phyloP scores from a whole-genome alignment of 768 basidiomycete species.

The Fistulinella prunicolor region DNA sequence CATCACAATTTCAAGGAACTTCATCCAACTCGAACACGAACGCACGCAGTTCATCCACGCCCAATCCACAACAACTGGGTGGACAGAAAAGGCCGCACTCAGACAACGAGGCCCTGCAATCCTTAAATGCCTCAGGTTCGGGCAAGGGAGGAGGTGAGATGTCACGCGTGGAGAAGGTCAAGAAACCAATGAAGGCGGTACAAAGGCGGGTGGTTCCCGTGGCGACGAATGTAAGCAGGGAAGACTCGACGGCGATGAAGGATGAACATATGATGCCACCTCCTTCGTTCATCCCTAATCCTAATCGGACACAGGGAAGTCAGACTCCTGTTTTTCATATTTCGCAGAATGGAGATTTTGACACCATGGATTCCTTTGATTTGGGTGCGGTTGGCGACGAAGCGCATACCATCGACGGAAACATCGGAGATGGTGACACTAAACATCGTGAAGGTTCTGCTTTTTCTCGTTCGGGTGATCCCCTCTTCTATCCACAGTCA shows the following conservation, averaged over 20 bases:
- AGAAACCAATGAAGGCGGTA: slow-evolving; percentile 38
- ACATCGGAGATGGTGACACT: slow-evolving; percentile 1
- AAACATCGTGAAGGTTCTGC: not conserved
- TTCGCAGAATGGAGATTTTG: slow-evolving; percentile 19
- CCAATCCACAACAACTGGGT: slow-evolving; percentile 6
- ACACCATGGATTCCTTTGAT: slow-evolving; percentile 9
- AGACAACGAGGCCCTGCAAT: slow-evolving; percentile 24
- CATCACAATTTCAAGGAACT: slow-evolving; percentile 53
- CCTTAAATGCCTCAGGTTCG: slow-evolving; percentile 27
- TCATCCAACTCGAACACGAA: slow-evolving; percentile 16
- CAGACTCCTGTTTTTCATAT: slow-evolving; percentile 9
- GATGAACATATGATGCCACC: slow-evolving; percentile 41
- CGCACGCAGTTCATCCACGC: slow-evolving; percentile 17
- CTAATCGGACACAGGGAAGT: slow-evolving; percentile 11
- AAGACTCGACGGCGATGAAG: slow-evolving; percentile 12
- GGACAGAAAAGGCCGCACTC: slow-evolving; percentile 22
- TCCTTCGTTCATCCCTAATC: slow-evolving; percentile 25
- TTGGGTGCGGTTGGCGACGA: not conserved
- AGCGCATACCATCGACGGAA: slow-evolving; percentile 1
- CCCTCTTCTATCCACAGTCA: slow-evolving; percentile 25
- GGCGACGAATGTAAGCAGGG: slow-evolving; percentile 7
- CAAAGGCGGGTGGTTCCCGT: slow-evolving; percentile 27
- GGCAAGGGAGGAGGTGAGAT: slow-evolving; percentile 30
- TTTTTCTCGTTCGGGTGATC: slow-evolving; percentile 9
- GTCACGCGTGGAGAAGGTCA: slow-evolving; percentile 45